Base-by-base conservation (phyloP, 192 early-diverging fungal species). In the Anaeromyces robustus region DNA sequence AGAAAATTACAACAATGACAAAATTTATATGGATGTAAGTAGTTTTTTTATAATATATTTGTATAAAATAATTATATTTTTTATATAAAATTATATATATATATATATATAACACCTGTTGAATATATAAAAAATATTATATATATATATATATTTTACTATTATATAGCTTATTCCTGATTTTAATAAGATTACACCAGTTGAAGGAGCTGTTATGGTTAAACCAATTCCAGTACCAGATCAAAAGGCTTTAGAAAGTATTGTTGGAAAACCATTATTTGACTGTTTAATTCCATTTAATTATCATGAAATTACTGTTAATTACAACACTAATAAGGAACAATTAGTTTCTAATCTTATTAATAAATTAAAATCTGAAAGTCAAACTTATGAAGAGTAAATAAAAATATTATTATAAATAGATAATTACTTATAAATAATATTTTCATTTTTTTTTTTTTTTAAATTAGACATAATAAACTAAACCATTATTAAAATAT, bases 171-270 rank as follows among this genome's bases (percentile, higher is more conserved):
- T 87, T 0, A 90, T 98, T 0, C 95, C 95, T 1, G 82, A 87
- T 14, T 78, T 87, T 7, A 86, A 90, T 13, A 78, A 90, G 13
- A 84, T 98, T 0, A 77, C 87, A 9, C 41, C 89, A 7, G 92
- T 98, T 77, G 83, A 84, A 77, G 89, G 86, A 30, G 93, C 91
- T 30, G 89, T 90, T 41, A 92, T 98, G 91, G 93, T 94, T 6
- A 88, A 92, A 77, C 83, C 95, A 2, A 80, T 86, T n/a, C 82
- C 86, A 16, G 84, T 81, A 31, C 80, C 80, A 18, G 43, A 52
- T 22, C 43, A 52, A 52, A 52, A 52, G 6, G 16, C 43, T 22
- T 52, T 52, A 52, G 43, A 52, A 52, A 22, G 19, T 22, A 52
- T 52, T 52, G 19, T 52, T 18, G 43, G 43, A 52, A 52, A 52